These are phyloP conservation scores for Ascochyta koolunga DNA, from an alignment of 2,329 filamentous ascomycete genomes.

Conservation along the genomic window DNA sequence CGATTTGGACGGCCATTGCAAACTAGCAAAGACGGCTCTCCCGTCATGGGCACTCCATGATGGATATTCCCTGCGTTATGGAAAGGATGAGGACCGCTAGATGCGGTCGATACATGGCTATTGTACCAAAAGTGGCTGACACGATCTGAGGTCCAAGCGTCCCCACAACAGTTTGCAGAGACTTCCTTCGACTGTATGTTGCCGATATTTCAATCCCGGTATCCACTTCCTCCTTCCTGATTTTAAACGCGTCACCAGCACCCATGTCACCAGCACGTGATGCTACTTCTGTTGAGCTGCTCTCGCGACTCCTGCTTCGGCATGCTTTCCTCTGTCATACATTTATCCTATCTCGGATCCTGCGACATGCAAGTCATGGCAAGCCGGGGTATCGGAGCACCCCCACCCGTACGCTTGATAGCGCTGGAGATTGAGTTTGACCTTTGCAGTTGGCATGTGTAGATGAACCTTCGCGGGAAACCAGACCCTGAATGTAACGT, in stretches of 20 bases:
- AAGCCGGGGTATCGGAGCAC: background rate
- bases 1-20: conserved; percentile 12
- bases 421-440: conserved; percentile 7
- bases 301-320: conserved; percentile 3
- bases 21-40: conserved; percentile 19
- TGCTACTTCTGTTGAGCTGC: conserved; percentile 11
- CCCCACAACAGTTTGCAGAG: conserved; percentile 12
- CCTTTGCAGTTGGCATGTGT: conserved; percentile 3
- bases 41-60: background rate
- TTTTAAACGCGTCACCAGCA: background rate
- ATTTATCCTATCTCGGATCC: conserved; percentile 11
- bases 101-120: background rate
- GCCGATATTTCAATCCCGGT: conserved; percentile 13
- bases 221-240: no score
- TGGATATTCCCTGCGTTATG: conserved; percentile 1
- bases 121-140: conserved; percentile 2
- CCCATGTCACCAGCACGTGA: conserved; percentile 7
- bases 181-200: conserved; percentile 13
- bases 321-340: conserved; percentile 7
- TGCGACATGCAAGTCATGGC: conserved; percentile 4
- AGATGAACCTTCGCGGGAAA: background rate
- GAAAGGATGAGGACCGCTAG: background rate
- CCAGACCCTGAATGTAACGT: background rate
- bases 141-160: conserved; percentile 14
- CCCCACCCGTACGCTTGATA: background rate